Conservation (phyloP, 23 red algal species). For the Gracilaria gracilis region DNA sequence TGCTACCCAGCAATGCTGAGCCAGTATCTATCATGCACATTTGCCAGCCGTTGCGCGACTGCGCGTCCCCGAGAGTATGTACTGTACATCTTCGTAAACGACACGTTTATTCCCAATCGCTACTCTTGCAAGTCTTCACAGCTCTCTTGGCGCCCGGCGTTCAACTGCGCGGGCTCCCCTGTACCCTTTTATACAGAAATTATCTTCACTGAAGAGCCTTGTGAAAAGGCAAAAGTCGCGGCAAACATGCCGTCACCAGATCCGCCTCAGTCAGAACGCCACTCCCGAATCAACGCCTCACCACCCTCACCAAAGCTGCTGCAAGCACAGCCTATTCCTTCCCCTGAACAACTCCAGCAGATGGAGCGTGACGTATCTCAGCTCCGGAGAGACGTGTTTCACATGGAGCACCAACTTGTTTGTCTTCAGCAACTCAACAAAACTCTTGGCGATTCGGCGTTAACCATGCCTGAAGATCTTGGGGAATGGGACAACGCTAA, state of each 20-base stretch:
- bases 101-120: constrained; percentile 10
- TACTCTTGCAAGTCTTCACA: not conserved
- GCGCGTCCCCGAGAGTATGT: not conserved
- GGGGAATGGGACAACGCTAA: constrained; percentile 43
- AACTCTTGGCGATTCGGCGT: constrained; percentile 26
- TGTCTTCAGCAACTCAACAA: constrained; percentile 27
- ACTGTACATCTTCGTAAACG: constrained; percentile 37
- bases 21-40: not conserved
- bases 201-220: too few species aligned
- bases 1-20: constrained; percentile 13
- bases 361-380: not conserved
- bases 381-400: constrained; percentile 2
- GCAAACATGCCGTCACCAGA: not conserved
- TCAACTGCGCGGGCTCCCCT: too few species aligned
- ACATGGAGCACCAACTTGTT: constrained; percentile 19
- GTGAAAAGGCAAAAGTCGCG: too few species aligned
- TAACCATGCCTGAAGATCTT: constrained; percentile 69
- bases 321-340: not conserved
- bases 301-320: not conserved
- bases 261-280: not conserved
- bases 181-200: too few species aligned
- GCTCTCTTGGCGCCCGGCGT: not conserved
- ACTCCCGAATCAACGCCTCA: not conserved
- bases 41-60: not conserved
- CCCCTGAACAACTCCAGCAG: not conserved